A percentile compares a stretch with the other conserved stretches of the same genome.
phyloP scores from a whole-genome alignment of 2,329 filamentous ascomycete genomes.

The Huntiella abstrusa region DNA sequence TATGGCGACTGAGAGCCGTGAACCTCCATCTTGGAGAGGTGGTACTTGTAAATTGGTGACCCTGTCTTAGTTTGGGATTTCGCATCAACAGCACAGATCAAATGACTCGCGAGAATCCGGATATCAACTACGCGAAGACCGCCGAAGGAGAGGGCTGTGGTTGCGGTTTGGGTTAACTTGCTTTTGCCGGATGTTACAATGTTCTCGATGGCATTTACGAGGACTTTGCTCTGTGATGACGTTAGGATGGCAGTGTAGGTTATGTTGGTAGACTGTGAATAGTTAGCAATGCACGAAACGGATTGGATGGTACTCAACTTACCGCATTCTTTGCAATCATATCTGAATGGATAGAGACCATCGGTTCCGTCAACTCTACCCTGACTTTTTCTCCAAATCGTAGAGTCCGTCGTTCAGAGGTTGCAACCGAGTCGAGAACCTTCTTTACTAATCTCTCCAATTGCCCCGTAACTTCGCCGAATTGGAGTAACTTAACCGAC shows the following conservation, averaged over 20 bases:
- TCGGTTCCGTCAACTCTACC: conserved; percentile 25
- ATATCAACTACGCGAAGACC: too few relatives aligned
- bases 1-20: too few relatives aligned
- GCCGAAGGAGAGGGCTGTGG: too few relatives aligned
- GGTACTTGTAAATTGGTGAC: too few relatives aligned
- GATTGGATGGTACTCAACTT: conserved; percentile 17
- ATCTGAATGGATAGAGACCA: conserved; percentile 35
- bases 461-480: conserved; percentile 36
- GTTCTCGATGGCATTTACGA: conserved; percentile 33
- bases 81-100: too few relatives aligned
- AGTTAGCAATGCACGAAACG: conserved; percentile 21
- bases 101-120: too few relatives aligned
- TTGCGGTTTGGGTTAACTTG: conserved; percentile 10
- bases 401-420: conserved; percentile 49
- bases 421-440: conserved; percentile 49
- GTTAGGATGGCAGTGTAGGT: neutral
- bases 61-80: too few relatives aligned
- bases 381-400: conserved; percentile 39
- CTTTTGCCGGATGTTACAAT: conserved; percentile 41
- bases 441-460: conserved; percentile 37
- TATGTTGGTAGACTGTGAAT: conserved; percentile 1
- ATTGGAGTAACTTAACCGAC: conserved; percentile 29
- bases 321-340: conserved; percentile 25
- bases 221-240: conserved; percentile 25
- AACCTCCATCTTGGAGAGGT: too few relatives aligned